Conservation (phyloP, 129 eudicot genomes). For the Escallonia rubra region DNA sequence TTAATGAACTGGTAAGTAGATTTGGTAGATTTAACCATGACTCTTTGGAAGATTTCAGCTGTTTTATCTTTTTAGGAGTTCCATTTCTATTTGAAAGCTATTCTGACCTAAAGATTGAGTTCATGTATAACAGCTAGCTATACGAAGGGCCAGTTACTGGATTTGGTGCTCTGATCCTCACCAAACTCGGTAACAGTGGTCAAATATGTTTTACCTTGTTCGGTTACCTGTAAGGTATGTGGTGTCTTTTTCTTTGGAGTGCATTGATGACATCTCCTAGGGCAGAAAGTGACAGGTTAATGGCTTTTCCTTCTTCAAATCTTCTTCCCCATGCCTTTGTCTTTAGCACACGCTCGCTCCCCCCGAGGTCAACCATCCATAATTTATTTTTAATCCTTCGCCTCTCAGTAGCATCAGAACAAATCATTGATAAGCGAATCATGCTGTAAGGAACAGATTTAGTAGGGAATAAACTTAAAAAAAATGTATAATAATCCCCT, state of each 20-base stretch:
- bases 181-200: no score
- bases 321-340: slow-evolving; percentile 11
- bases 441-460: slow-evolving; percentile 10
- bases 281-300: slow-evolving; percentile 5
- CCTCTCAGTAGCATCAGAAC: not conserved
- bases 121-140: not conserved
- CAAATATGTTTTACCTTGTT: not conserved
- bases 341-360: slow-evolving; percentile 5
- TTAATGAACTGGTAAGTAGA: no score
- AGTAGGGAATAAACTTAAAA: not conserved
- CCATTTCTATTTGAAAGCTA: not conserved
- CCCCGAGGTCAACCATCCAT: slow-evolving; percentile 13
- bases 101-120: not conserved
- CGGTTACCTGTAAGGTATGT: slow-evolving; percentile 12
- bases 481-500: not conserved
- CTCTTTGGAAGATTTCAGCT: not conserved
- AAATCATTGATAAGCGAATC: slow-evolving; percentile 8
- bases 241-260: not conserved
- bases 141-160: not conserved
- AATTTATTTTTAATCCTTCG: slow-evolving; percentile 2
- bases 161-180: not conserved
- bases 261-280: slow-evolving; percentile 13
- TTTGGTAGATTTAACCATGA: no score
- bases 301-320: slow-evolving; percentile 6
- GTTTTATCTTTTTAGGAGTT: not conserved